These are phyloP conservation scores for Groenewaldozyma sp. DNA, from an alignment of 1,139 yeast species.

Conservation along the genomic window DNA sequence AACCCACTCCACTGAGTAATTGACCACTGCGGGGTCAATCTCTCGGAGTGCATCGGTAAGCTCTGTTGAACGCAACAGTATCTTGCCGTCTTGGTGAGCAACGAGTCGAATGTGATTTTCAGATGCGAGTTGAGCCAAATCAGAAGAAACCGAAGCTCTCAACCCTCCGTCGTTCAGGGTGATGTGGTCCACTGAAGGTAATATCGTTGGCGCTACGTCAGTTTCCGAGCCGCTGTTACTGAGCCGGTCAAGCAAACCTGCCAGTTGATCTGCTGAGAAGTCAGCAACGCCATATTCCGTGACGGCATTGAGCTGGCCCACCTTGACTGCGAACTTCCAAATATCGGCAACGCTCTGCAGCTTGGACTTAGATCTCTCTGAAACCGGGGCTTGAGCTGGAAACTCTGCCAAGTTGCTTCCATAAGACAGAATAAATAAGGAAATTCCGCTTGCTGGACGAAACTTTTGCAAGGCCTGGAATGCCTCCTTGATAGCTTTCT, in stretches of 20 bases:
- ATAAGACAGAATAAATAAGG: neutral
- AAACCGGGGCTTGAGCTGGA: neutral
- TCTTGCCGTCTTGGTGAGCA: conserved; percentile 27
- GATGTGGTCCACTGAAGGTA: conserved; percentile 1
- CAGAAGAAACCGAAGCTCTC: conserved; percentile 8
- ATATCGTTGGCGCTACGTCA: conserved; percentile 14
- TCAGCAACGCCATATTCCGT: conserved; percentile 26
- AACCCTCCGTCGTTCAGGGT: conserved; percentile 23
- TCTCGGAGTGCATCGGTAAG: neutral
- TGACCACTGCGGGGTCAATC: neutral
- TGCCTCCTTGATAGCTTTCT: conserved; percentile 11
- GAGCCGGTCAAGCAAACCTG: conserved; percentile 5
- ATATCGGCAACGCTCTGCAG: conserved; percentile 15
- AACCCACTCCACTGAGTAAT: neutral
- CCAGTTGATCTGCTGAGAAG: conserved; percentile 16
- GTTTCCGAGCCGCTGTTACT: conserved; percentile 9
- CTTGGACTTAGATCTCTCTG: neutral
- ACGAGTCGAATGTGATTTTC: conserved; percentile 18
- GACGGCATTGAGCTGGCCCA: conserved; percentile 9
- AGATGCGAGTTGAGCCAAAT: neutral
- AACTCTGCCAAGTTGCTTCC: neutral
- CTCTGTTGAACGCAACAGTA: conserved; percentile 15
- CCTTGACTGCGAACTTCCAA: conserved; percentile 18
- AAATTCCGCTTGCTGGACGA: neutral
- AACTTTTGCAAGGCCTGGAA: conserved; percentile 2